A percentile compares a stretch with the other conserved stretches of the same genome.
These are phyloP conservation scores for Hemileccinum rubropunctum DNA, from an alignment of 768 basidiomycete genomes.

Conservation along the genomic window DNA sequence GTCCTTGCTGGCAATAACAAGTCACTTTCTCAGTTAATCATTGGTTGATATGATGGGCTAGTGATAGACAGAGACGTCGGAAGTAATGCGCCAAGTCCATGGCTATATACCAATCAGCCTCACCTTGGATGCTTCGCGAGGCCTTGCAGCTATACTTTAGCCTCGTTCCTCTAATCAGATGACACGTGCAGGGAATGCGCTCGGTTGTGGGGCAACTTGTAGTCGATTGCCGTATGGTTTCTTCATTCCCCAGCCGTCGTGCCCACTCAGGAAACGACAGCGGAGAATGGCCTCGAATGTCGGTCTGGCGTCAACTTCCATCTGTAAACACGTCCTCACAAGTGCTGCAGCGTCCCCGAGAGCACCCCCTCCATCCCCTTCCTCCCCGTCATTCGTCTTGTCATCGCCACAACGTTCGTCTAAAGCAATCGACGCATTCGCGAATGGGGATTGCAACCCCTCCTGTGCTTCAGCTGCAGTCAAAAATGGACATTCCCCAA, in stretches of 20 bases:
- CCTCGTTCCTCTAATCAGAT: no score
- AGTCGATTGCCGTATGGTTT: conserved; percentile 28
- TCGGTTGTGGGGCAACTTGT: conserved; percentile 25
- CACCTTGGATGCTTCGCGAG: conserved; percentile 2
- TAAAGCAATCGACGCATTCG: conserved; percentile 70
- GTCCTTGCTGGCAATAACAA: no score
- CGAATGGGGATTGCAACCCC: conserved; percentile 73
- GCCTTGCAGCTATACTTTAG: conserved; percentile 3
- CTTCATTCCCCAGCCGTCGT: conserved; percentile 66
- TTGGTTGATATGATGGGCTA: background rate
- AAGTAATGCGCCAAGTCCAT: conserved; percentile 7
- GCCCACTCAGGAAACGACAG: conserved; percentile 77
- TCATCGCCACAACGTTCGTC: conserved; percentile 80
- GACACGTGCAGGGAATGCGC: conserved; percentile 31
- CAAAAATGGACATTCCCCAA: conserved; percentile 90
- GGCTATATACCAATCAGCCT: conserved; percentile 11
- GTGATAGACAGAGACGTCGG: conserved; percentile 8
- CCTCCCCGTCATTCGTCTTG: conserved; percentile 70
- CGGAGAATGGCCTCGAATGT: conserved; percentile 81
- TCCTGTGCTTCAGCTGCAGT: conserved; percentile 89
- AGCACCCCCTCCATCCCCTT: conserved; percentile 78
- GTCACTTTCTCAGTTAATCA: no score
- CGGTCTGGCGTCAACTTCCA: conserved; percentile 76
- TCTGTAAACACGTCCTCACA: conserved; percentile 78
- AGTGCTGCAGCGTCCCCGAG: conserved; percentile 84